Evolutionary conservation across 768 basidiomycete genomes (phyloP), one percentile per base, ranked within the genome.

Genomic region (Termitomyces heimii): DNA sequence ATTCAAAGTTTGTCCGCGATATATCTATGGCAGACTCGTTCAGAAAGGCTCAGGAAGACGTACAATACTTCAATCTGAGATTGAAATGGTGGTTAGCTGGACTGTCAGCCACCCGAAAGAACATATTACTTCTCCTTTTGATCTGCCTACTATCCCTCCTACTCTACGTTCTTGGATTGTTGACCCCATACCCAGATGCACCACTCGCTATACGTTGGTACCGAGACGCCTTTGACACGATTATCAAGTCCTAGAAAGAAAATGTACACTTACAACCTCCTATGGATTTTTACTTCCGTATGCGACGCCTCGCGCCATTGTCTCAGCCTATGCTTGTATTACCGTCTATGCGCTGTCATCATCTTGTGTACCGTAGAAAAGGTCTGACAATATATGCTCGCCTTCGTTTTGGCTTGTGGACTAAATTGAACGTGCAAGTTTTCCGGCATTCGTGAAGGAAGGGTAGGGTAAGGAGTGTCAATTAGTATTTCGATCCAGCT

Each of bases 281-380:
- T 51, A 37, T 51, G 50, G 2, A 37, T 28, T 28, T 13, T 14
- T 9, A 12, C 31, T 16, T 35, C 28, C 26, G 14, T 45, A 60
- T 60, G 59, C 29, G 45, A 40, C 52, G 52, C 46, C 46, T 56
- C 45, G 42, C 39, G 55, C 24, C 26, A 51, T 46, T 60, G 50
- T 34, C 40, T 42, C 37, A 18, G 28, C 24, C 18, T 39, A 52
- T 52, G 51, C 26, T 34, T 40, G 51, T 56, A 53, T 20, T 13
- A 49, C 22, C 16, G 29, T 34, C 22, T 49, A 60, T 60, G 55
- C 51, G 45, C 16, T 28, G 20, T 1, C 13, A 34, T 45, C 22
- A 54, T 34, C 42, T 53, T 16, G 22, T 37, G 16, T 37, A 50
- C 32, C 20, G 12, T 50, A 50, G 31, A 49, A 18, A n/a, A n/a